Base-by-base conservation (phyloP, 768 basidiomycete species). In the Russula sp. region DNA sequence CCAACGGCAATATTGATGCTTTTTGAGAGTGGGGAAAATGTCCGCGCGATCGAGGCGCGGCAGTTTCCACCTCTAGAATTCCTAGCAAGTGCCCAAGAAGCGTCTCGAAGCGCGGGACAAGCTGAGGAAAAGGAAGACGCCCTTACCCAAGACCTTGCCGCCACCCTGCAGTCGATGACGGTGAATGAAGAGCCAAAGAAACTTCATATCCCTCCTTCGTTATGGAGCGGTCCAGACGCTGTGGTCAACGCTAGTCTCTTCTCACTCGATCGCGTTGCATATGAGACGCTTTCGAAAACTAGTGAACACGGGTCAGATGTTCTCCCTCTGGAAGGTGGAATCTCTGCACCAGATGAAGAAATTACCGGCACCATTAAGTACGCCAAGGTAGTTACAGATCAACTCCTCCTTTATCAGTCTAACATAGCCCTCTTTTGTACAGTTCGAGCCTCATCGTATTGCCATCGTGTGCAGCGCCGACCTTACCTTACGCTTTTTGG, bases 61-160 rank as follows among this genome's bases (percentile, higher is more conserved):
- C 78, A 84, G 54, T 94, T 88, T 69, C 91, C 91, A 9, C 90
- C 91, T 5, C 80, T 82, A 60, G 57, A 65, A 6, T 73, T 74
- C 54, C 45, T 65, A 14, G 59, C 68, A 2, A 29, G 60, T 16
- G 13, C 42, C 22, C 53, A 50, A 5, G 38, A 48, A 25, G 1
- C 55, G 3, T 46, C 46, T n/a, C 43, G 20, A 34, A 35, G n/a
- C 22, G 41, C 61, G 13, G 35, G 16, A 38, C 47, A 56, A 50
- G 6, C 39, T 8, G 47, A 20, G 32, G 45, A 42, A n/a, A 41
- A 7, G 32, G 52, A 50, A n/a, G 67, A 65, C 13, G 50, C 56
- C 22, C 60, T 80, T 7, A 69, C 71, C 5, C 68, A 76, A 25
- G 78, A 80, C 45, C 67, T 82, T 16, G 74, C 77, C 1, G 64